Percentiles rank a stretch among this genome's conserved stretches.
These are phyloP conservation scores for Tarenaya hassleriana DNA, from an alignment of 345 rosid genomes.

Conservation along the genomic window DNA sequence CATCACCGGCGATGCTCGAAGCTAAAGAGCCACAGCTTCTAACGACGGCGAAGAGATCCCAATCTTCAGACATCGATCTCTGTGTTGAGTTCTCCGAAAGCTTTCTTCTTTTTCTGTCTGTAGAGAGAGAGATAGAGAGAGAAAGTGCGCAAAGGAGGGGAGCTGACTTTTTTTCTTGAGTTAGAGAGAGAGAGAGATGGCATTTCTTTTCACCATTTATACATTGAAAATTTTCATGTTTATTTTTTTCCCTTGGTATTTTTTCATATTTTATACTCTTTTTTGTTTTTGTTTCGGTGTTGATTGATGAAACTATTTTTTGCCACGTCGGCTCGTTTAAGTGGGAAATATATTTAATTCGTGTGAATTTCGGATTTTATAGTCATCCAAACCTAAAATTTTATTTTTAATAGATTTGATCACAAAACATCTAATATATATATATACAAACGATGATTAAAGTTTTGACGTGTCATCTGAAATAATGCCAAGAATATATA, in stretches of 20 bases:
- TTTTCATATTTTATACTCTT: not conserved
- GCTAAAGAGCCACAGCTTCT: constrained; percentile 48
- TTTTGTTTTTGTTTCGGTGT: not conserved
- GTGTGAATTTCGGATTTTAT: no score
- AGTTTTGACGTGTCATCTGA: no score
- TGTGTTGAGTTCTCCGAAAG: constrained; percentile 20
- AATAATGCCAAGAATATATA: no score
- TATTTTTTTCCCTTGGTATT: no score
- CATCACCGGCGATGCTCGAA: not conserved
- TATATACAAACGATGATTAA: no score
- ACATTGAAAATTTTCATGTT: constrained; percentile 16
- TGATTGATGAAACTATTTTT: no score
- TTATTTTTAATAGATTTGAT: no score
- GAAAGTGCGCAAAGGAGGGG: constrained; percentile 43
- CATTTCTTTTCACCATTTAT: constrained; percentile 51
- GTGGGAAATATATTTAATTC: no score
- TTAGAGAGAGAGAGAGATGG: constrained; percentile 33
- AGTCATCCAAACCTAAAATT: no score
- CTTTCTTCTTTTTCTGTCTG: constrained; percentile 11
- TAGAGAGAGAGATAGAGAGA: constrained; percentile 23
- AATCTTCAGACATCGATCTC: constrained; percentile 42
- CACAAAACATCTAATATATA: no score
- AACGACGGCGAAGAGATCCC: constrained; percentile 85
- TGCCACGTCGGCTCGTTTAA: no score
- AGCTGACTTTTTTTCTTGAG: constrained; percentile 66